These are phyloP conservation scores for Pistacia integerrima DNA, from an alignment of 345 rosid species.

Conservation along the genomic window DNA sequence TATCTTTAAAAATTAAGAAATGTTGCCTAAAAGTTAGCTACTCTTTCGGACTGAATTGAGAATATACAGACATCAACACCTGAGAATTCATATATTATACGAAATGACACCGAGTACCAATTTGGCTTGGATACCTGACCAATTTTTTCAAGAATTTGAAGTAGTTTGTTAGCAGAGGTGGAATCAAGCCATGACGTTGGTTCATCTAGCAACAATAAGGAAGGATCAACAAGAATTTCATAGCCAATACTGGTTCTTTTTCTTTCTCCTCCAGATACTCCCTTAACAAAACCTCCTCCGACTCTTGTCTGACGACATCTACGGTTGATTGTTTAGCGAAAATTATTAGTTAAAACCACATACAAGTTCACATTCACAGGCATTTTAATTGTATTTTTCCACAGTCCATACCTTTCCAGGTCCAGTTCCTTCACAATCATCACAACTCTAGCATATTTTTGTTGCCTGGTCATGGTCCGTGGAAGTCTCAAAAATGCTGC, in stretches of 20 bases:
- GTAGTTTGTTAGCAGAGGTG: slow-evolving; percentile 81
- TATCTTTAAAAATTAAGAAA: not conserved
- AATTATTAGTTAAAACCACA: not conserved
- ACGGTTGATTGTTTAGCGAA: slow-evolving; percentile 12
- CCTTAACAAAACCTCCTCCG: slow-evolving; percentile 83
- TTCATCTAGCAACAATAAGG: slow-evolving; percentile 84
- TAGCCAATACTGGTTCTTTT: slow-evolving; percentile 91
- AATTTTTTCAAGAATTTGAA: slow-evolving; percentile 75
- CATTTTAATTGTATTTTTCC: not conserved
- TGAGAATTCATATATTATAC: too few species aligned
- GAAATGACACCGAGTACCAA: too few species aligned
- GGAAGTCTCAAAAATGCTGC: slow-evolving; percentile 93
- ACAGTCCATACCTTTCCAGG: slow-evolving; percentile 66
- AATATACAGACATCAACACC: too few species aligned
- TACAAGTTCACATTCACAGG: not conserved
- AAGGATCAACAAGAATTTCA: slow-evolving; percentile 95
- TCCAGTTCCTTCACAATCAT: slow-evolving; percentile 84
- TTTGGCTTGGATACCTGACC: slow-evolving; percentile 54
- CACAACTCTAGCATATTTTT: slow-evolving; percentile 76
- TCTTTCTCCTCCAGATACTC: slow-evolving; percentile 99
- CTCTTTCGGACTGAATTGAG: too few species aligned
- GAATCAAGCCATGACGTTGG: slow-evolving; percentile 98
- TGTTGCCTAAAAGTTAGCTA: not conserved
- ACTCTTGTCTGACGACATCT: slow-evolving; percentile 89
- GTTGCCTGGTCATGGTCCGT: slow-evolving; percentile 72